These are phyloP conservation scores for Coelastrella sp. DNA, from an alignment of 139 green algal species.

Conservation along the genomic window DNA sequence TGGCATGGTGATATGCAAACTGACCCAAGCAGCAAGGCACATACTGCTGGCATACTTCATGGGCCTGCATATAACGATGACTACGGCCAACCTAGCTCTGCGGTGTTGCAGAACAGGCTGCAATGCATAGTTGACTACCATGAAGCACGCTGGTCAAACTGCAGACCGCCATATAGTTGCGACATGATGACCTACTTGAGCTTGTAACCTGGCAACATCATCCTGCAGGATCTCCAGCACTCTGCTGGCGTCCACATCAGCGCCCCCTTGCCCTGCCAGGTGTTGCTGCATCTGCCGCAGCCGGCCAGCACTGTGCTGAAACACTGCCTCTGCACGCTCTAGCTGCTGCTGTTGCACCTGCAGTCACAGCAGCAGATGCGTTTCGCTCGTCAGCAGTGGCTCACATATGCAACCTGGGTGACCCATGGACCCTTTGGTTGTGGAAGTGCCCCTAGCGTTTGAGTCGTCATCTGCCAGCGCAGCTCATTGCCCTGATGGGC, in stretches of 20 bases:
- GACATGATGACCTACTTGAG: constrained; percentile 36
- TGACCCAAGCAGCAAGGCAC: too few relatives aligned
- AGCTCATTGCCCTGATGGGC: too few relatives aligned
- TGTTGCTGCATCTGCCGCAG: constrained; percentile 58
- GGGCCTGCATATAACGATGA: neutral
- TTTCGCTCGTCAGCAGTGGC: too few relatives aligned
- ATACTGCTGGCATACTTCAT: neutral
- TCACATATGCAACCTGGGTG: too few relatives aligned
- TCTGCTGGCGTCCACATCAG: constrained; percentile 26
- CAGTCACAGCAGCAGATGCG: neutral
- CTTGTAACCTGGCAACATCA: constrained; percentile 61
- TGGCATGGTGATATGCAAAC: neutral
- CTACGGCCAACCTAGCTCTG: neutral
- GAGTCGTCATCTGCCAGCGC: too few relatives aligned
- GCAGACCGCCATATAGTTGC: neutral
- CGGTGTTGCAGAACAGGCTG: neutral
- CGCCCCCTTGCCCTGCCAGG: neutral
- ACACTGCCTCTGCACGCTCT: constrained; percentile 56
- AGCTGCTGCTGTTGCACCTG: constrained; percentile 61
- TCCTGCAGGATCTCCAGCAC: constrained; percentile 60
- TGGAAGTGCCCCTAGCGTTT: too few relatives aligned
- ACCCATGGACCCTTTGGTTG: too few relatives aligned
- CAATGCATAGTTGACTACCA: too few relatives aligned
- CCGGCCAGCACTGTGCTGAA: constrained; percentile 52
- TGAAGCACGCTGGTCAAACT: neutral